Percentiles rank a stretch among this genome's conserved stretches.
These are phyloP conservation scores for Bromus sterilis DNA, from an alignment of 176 grass and related monocot species.

Conservation along the genomic window DNA sequence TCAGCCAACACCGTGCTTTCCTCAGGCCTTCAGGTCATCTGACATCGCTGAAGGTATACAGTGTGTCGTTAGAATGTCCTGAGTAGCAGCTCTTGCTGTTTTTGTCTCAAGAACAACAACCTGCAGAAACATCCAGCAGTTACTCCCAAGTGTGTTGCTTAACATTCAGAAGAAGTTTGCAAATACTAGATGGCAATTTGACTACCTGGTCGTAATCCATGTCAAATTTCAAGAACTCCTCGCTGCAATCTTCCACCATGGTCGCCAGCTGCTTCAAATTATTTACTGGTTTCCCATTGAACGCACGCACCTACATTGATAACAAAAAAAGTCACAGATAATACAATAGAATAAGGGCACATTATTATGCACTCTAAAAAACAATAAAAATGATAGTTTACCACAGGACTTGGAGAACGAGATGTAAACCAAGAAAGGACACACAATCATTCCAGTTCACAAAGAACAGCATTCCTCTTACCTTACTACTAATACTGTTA, in stretches of 20 bases:
- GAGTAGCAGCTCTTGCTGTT: constrained; percentile 79
- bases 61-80: constrained; percentile 79
- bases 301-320: constrained; percentile 59
- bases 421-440: not conserved
- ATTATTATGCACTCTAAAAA: not conserved
- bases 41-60: constrained; percentile 94
- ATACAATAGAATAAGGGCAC: not conserved
- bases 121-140: constrained; percentile 28
- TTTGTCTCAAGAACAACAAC: constrained; percentile 82
- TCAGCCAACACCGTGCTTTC: not conserved
- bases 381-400: not conserved
- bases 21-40: constrained; percentile 77
- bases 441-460: not conserved
- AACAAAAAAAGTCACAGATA: not conserved
- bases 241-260: constrained; percentile 77
- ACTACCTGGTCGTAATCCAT: constrained; percentile 90
- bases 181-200: not conserved
- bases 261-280: constrained; percentile 77
- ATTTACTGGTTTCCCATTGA: constrained; percentile 71
- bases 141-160: not conserved
- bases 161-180: not conserved
- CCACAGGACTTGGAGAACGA: not conserved
- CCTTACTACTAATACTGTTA: not conserved
- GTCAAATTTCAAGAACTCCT: constrained; percentile 82
- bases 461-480: not conserved